Evolutionary conservation across 2,329 filamentous ascomycete species (phyloP).

Genomic region (Cylindrodendrum hubeiense): DNA sequence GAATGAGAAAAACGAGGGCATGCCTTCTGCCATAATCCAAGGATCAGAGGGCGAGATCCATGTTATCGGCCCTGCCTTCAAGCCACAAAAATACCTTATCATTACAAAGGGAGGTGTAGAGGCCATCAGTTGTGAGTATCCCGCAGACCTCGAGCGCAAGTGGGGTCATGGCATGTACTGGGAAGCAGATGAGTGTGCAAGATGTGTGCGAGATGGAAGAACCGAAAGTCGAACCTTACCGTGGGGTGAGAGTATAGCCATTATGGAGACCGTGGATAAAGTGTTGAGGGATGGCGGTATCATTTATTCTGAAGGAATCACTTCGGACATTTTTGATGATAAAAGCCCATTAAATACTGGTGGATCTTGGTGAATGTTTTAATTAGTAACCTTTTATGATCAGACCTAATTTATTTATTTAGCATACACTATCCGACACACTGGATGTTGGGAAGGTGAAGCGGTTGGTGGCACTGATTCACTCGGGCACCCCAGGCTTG

Average conservation of each 20-base stretch:
- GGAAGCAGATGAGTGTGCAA: constrained; percentile 84
- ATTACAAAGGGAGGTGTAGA: constrained; percentile 66
- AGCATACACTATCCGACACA: too few species aligned
- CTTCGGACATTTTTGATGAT: constrained; percentile 68
- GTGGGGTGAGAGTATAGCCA: constrained; percentile 81
- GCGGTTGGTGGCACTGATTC: too few species aligned
- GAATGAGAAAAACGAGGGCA: constrained; percentile 69
- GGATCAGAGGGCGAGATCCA: constrained; percentile 87
- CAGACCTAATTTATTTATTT: too few species aligned
- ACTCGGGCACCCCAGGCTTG: too few species aligned
- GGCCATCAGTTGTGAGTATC: constrained; percentile 66
- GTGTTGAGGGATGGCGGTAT: constrained; percentile 66
- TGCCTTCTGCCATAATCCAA: constrained; percentile 80
- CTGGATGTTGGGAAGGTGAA: too few species aligned
- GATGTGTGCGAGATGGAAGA: constrained; percentile 80
- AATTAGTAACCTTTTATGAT: too few species aligned
- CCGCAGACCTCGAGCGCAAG: constrained; percentile 60
- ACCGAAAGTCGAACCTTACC: constrained; percentile 79
- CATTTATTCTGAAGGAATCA: constrained; percentile 67
- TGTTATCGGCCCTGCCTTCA: constrained; percentile 78
- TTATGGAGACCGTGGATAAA: constrained; percentile 81
- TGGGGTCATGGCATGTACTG: constrained; percentile 89
- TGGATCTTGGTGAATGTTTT: too few species aligned
- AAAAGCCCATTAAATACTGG: too few species aligned
- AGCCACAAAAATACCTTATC: constrained; percentile 74